Evolutionary conservation across 2,329 filamentous ascomycete species (phyloP), one percentile per base, ranked within the genome.

Genomic region (Aspergillus terreus): DNA sequence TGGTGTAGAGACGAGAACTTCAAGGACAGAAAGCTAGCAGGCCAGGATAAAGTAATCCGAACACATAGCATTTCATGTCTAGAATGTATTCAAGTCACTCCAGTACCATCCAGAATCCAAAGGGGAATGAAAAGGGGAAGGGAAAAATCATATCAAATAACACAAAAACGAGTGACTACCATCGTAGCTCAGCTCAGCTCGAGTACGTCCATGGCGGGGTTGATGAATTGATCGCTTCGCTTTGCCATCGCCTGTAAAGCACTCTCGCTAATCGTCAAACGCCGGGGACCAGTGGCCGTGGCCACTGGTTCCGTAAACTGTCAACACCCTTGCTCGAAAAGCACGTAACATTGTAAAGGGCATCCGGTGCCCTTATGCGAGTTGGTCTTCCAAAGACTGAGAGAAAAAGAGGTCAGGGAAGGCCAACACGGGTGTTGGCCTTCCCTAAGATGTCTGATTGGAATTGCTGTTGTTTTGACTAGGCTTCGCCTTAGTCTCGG

Each of bases 251-350:
- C 46, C 42, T 49, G 30, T 30, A 30, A 45, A 46, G 46, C 43
- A 35, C 47, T 43, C 46, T 53, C 46, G 50, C 33, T 46, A 36
- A 33, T 45, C 27, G 44, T 40, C 27, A 42, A 53, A 53, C 51
- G 47, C 51, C 51, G 17, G 35, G 50, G 49, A 38, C 15, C 9
- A 35, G 19, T 17, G 14, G 4, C 17, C 14, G 7, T 23, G 15
- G 17, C 35, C 32, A 43, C 40, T 44, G 9, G 42, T 10, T 42
- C 40, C 40, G 6, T 23, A 44, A 44, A 27, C 17, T 44, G 35
- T 23, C 46, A 47, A 47, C 46, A 47, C 35, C 35, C 44, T 49
- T 36, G 44, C 47, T 53, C 33, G 36, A 42, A 42, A 42, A 42
- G 40, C 40, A 42, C 40, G 27, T 30, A 30, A 42, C 40, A 38